These are phyloP conservation scores for Backusella circina DNA, from an alignment of 192 early-diverging fungal species.

Conservation along the genomic window DNA sequence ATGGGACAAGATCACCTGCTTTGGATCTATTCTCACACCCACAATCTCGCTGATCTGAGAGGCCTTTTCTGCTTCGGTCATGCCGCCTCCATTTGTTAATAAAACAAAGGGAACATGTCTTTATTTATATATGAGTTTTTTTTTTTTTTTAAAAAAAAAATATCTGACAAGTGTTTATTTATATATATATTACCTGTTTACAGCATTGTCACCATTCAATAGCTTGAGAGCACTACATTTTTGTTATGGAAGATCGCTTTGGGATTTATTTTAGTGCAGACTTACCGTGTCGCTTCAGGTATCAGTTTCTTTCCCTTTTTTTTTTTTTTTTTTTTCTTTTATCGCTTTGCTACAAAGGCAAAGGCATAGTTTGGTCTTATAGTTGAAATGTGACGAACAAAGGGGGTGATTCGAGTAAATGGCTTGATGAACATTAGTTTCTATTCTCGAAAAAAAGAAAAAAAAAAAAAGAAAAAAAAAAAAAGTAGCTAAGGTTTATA, in stretches of 20 bases:
- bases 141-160: too few species aligned
- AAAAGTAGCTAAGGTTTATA: background rate
- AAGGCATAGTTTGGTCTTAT: slow-evolving; percentile 31
- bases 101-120: slow-evolving; percentile 73
- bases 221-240: slow-evolving; percentile 55
- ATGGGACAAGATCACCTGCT: slow-evolving; percentile 81
- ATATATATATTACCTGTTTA: slow-evolving; percentile 27
- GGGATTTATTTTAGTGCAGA: background rate
- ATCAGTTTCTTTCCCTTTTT: slow-evolving; percentile 62
- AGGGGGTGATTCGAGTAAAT: background rate
- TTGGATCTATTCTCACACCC: slow-evolving; percentile 49
- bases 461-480: background rate
- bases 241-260: background rate
- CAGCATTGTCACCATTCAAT: slow-evolving; percentile 55
- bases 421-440: background rate
- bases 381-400: background rate
- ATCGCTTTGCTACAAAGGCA: slow-evolving; percentile 58
- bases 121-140: background rate
- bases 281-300: slow-evolving; percentile 53
- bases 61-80: slow-evolving; percentile 71
- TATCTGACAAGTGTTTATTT: background rate
- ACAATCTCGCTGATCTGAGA: slow-evolving; percentile 57
- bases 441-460: background rate
- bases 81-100: slow-evolving; percentile 88
- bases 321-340: too few species aligned